Evolutionary conservation across 805 yeast species (phyloP).

Genomic region (Metschnikowia gelsemii): DNA sequence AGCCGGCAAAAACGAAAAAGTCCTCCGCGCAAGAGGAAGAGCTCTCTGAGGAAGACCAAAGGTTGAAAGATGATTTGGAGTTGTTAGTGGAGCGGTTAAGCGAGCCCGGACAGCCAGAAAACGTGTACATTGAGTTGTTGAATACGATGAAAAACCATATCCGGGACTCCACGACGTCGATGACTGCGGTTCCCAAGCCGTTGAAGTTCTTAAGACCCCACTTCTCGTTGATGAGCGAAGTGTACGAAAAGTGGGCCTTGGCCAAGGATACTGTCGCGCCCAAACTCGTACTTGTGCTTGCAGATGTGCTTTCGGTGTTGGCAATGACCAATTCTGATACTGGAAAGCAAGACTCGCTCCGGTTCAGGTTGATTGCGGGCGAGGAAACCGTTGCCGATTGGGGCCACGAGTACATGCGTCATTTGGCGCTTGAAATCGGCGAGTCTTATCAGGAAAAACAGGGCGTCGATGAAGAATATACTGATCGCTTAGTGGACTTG

Average conservation of each 20-base stretch:
- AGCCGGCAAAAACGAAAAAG: conserved; percentile 24
- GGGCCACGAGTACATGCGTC: conserved; percentile 99
- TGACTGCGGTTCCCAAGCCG: conserved; percentile 99
- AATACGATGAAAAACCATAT: conserved; percentile 71
- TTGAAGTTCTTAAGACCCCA: conserved; percentile 91
- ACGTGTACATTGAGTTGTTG: conserved; percentile 60
- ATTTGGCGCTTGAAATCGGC: conserved; percentile 92
- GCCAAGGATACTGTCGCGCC: conserved; percentile 24
- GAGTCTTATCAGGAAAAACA: conserved; percentile 64
- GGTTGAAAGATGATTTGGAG: conserved; percentile 83
- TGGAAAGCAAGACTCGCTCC: conserved; percentile 74
- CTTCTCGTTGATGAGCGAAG: conserved; percentile 62
- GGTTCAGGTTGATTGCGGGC: conserved; percentile 66
- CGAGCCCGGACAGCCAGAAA: conserved; percentile 46
- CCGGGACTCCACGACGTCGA: conserved; percentile 91
- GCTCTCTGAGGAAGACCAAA: conserved; percentile 88
- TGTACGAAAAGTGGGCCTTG: conserved; percentile 67
- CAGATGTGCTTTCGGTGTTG: conserved; percentile 87
- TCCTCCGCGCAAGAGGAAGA: conserved; percentile 63
- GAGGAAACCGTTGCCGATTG: conserved; percentile 69
- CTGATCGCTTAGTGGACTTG: conserved; percentile 54
- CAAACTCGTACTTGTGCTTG: conserved; percentile 55
- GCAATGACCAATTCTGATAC: conserved; percentile 92
- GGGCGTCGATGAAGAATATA: conserved; percentile 36
- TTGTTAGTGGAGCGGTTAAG: conserved; percentile 75